These are phyloP conservation scores for Zymoseptoria ardabiliae DNA, from an alignment of 2,329 filamentous ascomycete species.

Conservation along the genomic window DNA sequence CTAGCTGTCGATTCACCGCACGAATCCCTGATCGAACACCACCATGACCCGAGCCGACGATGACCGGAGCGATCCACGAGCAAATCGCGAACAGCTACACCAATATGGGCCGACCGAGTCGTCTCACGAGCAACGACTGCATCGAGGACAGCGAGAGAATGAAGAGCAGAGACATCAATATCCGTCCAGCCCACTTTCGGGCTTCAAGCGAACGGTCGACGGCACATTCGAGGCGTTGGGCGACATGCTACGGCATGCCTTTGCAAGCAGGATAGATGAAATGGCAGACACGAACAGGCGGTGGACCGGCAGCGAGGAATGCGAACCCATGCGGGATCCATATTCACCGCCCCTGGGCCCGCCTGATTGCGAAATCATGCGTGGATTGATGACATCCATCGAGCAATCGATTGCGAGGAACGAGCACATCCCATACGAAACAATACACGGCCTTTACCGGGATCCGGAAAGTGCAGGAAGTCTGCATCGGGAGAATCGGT, in stretches of 20 bases:
- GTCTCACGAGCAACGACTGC: neutral
- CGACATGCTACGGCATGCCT: neutral
- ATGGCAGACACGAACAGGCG: slow-evolving; percentile 21
- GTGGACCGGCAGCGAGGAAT: slow-evolving; percentile 21
- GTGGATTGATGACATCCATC: slow-evolving; percentile 12
- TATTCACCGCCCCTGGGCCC: slow-evolving; percentile 2
- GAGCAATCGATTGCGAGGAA: slow-evolving; percentile 21
- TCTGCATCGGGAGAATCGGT: slow-evolving; percentile 18
- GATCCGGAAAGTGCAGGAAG: slow-evolving; percentile 17
- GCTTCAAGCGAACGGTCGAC: slow-evolving; percentile 55
- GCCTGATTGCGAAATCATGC: slow-evolving; percentile 14
- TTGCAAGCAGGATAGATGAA: slow-evolving; percentile 1
- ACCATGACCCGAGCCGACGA: neutral
- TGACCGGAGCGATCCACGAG: neutral
- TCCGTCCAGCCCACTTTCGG: slow-evolving; percentile 49
- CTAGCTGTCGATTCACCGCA: neutral
- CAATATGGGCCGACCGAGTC: neutral
- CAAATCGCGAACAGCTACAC: neutral
- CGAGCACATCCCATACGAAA: slow-evolving; percentile 15
- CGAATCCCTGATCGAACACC: neutral
- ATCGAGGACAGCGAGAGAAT: neutral
- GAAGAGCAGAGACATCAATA: neutral
- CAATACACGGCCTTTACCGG: slow-evolving; percentile 23
- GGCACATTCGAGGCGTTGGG: slow-evolving; percentile 47
- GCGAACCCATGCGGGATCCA: neutral